phyloP scores from a whole-genome alignment of 352 stramenopile genomes.

The Pythium utonaiense region DNA sequence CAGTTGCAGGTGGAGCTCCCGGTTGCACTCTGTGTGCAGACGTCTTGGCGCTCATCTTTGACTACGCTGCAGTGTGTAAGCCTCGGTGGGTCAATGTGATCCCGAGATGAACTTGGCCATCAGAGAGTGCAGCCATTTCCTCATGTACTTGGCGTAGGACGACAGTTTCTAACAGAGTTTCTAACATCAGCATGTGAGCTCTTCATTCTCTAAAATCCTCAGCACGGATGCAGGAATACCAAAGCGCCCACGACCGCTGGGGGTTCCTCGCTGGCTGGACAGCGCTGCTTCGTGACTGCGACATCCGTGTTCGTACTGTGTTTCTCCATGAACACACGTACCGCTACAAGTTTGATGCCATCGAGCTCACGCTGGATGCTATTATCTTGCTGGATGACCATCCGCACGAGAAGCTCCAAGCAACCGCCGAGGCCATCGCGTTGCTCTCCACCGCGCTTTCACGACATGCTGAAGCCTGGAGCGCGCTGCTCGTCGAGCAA shows the following conservation, averaged over 20 bases:
- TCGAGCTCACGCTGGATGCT: slow-evolving; percentile 12
- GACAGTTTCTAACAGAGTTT: neutral
- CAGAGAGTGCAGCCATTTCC: no score
- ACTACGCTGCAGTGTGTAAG: slow-evolving; percentile 7
- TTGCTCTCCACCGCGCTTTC: slow-evolving; percentile 5
- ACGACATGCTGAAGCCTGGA: slow-evolving; percentile 7
- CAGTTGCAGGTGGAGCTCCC: neutral
- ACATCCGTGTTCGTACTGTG: slow-evolving; percentile 11
- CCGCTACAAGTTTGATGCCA: slow-evolving; percentile 13
- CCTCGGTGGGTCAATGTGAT: slow-evolving; percentile 13
- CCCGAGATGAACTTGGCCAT: neutral
- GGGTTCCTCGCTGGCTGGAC: slow-evolving; percentile 12
- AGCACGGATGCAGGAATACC: neutral
- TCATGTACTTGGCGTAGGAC: neutral
- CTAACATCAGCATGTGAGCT: neutral
- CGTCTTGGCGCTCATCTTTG: slow-evolving; percentile 8
- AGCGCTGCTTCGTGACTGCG: slow-evolving; percentile 6
- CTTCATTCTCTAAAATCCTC: neutral
- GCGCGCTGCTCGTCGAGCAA: slow-evolving; percentile 1
- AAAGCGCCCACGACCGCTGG: slow-evolving; percentile 3
- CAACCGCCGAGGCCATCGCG: slow-evolving; percentile 7
- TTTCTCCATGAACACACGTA: slow-evolving; percentile 4
- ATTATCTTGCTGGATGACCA: slow-evolving; percentile 5
- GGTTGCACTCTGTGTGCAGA: slow-evolving; percentile 4
- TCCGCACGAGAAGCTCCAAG: slow-evolving; percentile 5